Conservation (phyloP, 257 asterid species). For the Cordia subcordata region DNA sequence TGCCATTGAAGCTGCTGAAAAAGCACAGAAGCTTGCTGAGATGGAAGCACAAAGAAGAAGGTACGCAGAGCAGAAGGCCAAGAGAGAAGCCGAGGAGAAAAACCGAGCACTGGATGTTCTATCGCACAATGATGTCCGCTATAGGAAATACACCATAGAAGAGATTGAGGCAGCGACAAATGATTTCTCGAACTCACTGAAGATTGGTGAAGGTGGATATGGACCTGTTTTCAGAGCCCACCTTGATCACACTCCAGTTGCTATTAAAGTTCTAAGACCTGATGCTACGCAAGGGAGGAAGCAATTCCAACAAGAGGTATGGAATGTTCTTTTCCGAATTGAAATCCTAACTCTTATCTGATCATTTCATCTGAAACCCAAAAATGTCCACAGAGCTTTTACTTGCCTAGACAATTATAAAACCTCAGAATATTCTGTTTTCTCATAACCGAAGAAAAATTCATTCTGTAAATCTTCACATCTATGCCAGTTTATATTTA, state of each 20-base stretch:
- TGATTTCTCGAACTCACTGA: slow-evolving; percentile 40
- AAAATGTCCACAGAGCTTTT: too few species aligned
- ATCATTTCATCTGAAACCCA: not conserved
- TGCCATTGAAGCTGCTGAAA: slow-evolving; percentile 71
- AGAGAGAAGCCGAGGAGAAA: slow-evolving; percentile 52
- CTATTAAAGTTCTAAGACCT: slow-evolving; percentile 69
- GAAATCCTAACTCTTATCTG: not conserved
- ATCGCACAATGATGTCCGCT: slow-evolving; percentile 47
- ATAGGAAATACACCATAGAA: slow-evolving; percentile 56
- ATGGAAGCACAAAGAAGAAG: slow-evolving; percentile 57
- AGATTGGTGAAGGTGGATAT: slow-evolving; percentile 85
- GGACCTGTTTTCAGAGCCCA: slow-evolving; percentile 75
- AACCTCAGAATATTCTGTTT: too few species aligned
- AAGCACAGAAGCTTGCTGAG: slow-evolving; percentile 68
- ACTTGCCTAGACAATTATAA: too few species aligned
- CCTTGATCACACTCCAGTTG: slow-evolving; percentile 81
- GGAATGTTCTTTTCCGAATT: not conserved
- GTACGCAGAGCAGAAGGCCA: slow-evolving; percentile 56
- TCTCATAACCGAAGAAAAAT: too few species aligned
- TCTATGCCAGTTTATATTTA: too few species aligned
- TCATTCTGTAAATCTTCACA: too few species aligned
- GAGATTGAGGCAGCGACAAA: slow-evolving; percentile 63
- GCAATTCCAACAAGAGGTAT: slow-evolving; percentile 89
- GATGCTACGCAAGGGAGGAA: slow-evolving; percentile 76
- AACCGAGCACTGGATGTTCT: slow-evolving; percentile 41